Evolutionary conservation across 2,329 filamentous ascomycete species (phyloP).

Genomic region (Botryotinia globosa): DNA sequence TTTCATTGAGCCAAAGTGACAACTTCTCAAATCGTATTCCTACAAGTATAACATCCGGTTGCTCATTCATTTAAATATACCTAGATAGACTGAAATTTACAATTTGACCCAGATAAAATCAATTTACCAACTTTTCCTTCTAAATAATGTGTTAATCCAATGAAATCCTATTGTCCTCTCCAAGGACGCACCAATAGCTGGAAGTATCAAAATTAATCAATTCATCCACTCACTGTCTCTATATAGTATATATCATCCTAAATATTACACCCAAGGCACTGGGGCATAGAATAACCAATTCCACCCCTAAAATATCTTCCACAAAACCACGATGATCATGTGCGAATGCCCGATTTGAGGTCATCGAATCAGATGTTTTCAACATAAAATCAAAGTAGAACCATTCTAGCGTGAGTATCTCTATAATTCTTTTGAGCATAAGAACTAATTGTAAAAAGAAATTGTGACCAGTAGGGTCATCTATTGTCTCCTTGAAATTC

Average conservation of each 20-base stretch:
- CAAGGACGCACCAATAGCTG: not conserved
- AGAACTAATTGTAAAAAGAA: accelerated
- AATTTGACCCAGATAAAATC: not conserved
- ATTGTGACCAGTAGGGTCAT: not conserved
- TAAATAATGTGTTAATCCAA: not conserved
- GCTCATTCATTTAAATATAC: not conserved
- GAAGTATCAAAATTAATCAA: not conserved
- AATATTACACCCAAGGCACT: not conserved
- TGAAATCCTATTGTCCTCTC: not conserved
- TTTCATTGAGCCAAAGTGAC: not conserved
- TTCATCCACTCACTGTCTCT: not conserved
- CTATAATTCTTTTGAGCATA: not conserved
- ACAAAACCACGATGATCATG: not conserved
- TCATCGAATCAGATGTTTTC: not conserved
- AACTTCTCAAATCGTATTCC: not conserved
- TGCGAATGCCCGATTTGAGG: not conserved
- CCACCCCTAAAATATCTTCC: not conserved
- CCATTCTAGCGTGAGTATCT: not conserved
- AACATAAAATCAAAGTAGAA: not conserved
- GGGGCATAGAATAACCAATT: not conserved
- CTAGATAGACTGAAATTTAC: not conserved
- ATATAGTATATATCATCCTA: not conserved
- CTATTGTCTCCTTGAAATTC: not conserved
- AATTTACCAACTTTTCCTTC: not conserved
- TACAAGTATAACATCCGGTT: not conserved